Evolutionary conservation across 139 green algal species (phyloP).

Genomic region (Chlamydomonas incerta): DNA sequence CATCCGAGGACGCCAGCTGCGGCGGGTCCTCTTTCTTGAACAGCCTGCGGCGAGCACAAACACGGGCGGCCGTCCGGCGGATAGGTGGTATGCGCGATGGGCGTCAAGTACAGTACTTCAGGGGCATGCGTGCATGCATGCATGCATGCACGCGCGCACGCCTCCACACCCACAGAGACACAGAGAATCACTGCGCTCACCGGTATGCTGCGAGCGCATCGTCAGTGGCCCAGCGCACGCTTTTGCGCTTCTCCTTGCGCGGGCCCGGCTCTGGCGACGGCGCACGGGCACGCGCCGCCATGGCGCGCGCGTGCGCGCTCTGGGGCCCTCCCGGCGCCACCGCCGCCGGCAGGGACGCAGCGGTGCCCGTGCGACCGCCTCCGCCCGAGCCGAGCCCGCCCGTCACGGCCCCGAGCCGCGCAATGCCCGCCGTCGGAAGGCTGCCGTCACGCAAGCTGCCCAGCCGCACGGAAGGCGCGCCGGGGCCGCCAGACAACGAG

Average conservation of each 20-base stretch:
- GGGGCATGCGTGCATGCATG: no score
- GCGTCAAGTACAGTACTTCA: no score
- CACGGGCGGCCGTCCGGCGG: no score
- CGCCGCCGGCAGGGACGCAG: constrained; percentile 20
- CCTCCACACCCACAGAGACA: no score
- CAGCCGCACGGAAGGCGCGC: constrained; percentile 4
- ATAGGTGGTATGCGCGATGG: no score
- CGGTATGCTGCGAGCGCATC: constrained; percentile 32
- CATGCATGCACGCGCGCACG: no score
- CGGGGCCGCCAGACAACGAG: not conserved
- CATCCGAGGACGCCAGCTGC: constrained; percentile 1
- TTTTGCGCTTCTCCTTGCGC: constrained; percentile 45
- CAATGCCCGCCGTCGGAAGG: constrained; percentile 2
- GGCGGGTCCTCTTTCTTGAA: constrained; percentile 40
- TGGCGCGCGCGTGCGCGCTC: constrained; percentile 32
- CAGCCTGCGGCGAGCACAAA: no score
- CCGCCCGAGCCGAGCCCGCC: not conserved
- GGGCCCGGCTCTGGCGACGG: constrained; percentile 44
- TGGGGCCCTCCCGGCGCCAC: constrained; percentile 39
- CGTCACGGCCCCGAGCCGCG: not conserved
- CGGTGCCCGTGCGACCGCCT: not conserved
- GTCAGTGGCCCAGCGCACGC: constrained; percentile 38
- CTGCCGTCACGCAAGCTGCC: constrained; percentile 31
- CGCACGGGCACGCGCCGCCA: constrained; percentile 31
- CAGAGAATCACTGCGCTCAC: no score